These are phyloP conservation scores for Malassezia brasiliensis DNA, from an alignment of 1,284 basidiomycete genomes.

Conservation along the genomic window DNA sequence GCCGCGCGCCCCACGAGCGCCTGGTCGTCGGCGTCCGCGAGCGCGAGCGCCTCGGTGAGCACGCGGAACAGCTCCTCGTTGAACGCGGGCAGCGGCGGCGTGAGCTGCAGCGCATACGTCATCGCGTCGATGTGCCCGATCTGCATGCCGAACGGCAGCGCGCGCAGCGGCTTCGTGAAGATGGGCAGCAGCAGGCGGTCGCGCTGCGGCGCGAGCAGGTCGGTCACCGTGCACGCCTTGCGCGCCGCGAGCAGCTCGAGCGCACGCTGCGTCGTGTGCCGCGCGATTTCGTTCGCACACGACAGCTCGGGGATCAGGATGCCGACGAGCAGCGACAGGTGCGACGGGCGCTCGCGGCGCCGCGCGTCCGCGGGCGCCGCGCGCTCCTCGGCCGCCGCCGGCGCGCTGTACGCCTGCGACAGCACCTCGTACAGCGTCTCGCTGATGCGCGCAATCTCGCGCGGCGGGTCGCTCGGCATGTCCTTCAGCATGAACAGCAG, in stretches of 20 bases:
- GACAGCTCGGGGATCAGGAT: conserved; percentile 84
- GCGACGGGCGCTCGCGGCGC: conserved; percentile 23
- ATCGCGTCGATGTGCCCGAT: conserved; percentile 98
- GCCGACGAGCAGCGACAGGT: conserved; percentile 58
- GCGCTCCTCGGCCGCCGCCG: conserved; percentile 20
- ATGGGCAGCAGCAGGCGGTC: conserved; percentile 80
- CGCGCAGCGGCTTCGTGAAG: conserved; percentile 91
- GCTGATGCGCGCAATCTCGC: conserved; percentile 68
- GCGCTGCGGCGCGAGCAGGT: conserved; percentile 73
- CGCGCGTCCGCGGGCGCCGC: conserved; percentile 3
- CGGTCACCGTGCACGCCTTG: conserved; percentile 63
- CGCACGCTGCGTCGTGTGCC: conserved; percentile 71
- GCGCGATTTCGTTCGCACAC: conserved; percentile 74
- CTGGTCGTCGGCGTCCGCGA: conserved; percentile 88
- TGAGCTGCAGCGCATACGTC: conserved; percentile 68
- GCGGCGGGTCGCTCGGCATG: conserved; percentile 79
- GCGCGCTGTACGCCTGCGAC: conserved; percentile 48
- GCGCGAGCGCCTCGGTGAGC: conserved; percentile 82
- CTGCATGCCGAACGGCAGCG: conserved; percentile 87
- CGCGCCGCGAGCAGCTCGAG: conserved; percentile 71
- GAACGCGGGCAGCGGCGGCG: conserved; percentile 77
- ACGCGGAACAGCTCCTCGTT: conserved; percentile 87
- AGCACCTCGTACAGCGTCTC: conserved; percentile 71
- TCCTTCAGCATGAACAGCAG: conserved; percentile 91
- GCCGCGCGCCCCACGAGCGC: conserved; percentile 65